Evolutionary conservation across 2,329 filamentous ascomycete species (phyloP), one percentile per base, ranked within the genome.

Genomic region (Botrytis sinoallii): DNA sequence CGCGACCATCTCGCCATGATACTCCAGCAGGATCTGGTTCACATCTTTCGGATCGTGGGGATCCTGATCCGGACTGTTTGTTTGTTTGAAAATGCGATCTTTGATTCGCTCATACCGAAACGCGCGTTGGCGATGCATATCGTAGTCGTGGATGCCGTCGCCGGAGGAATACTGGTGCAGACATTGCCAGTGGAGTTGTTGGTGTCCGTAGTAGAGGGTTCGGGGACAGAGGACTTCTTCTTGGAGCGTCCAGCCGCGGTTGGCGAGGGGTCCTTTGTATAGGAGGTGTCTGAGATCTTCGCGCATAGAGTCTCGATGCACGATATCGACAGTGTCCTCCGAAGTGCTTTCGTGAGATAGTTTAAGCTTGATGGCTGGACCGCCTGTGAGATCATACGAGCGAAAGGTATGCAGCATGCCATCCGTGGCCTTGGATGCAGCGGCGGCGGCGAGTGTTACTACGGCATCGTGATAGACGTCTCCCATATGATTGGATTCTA

Each of bases 401-500:
- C 44, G 1, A 14, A 61, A 42, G 22, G 16, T 46, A 7, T 65
- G 25, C 0, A 71, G 18, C 0, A 71, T 71, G 3, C 69, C 69
- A 25, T 48, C 70, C 1, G 44, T 65, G 14, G 59, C 6, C 4
- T 71, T 71, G 1, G 59, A 29, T 55, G 59, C 35, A 1, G 42
- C 9, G 0, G 70, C 9, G 4, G 73, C 73, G 10, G 70, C 70
- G 8, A 74, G 14, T 0, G 63, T 74, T 29, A 72, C 5, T 10
- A 14, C 29, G 0, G 73, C 70, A 29, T 68, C 32, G 22, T 25
- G 71, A 20, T 73, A 75, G 4, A 75, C 42, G 6, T 40, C 3
- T 2, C 71, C 57, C 74, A 75, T 75, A 7, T 65, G 46, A 44
- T 60, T 55, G 1, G 70, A 72, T 18, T 74, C 73, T 3, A 38